Evolutionary conservation across 208 protist genomes (phyloP).

Genomic region (Tritrichomonas foetus): DNA sequence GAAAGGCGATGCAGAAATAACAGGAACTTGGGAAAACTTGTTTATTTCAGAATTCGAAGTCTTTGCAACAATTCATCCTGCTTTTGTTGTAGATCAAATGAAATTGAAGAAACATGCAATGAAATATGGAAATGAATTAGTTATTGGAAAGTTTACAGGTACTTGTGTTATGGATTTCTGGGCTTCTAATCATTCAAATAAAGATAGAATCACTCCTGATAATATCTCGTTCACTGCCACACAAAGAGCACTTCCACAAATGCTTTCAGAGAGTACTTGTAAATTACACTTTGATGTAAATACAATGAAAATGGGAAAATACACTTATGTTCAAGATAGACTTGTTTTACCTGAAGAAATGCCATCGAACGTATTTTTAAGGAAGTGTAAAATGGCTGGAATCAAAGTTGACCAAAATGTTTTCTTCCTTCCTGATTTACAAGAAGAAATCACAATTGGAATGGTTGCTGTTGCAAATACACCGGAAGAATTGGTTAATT

Average conservation of each 20-base stretch:
- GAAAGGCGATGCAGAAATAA: background rate
- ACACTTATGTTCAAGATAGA: background rate
- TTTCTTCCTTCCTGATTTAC: background rate
- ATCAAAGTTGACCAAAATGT: background rate
- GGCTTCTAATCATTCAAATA: background rate
- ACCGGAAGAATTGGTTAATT: background rate
- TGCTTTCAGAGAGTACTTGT: background rate
- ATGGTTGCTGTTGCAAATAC: background rate
- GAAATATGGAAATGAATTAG: background rate
- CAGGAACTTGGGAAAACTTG: background rate
- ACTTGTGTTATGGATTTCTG: background rate
- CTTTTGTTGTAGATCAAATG: background rate
- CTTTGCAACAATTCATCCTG: constrained; percentile 19
- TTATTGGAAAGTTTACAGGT: background rate
- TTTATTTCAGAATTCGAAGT: constrained; percentile 11
- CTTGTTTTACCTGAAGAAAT: background rate
- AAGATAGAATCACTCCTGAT: background rate
- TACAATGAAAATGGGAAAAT: background rate
- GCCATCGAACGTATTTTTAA: no score
- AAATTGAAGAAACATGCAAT: background rate
- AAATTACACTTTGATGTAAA: background rate
- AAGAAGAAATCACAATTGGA: background rate
- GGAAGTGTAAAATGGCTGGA: background rate
- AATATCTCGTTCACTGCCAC: background rate
- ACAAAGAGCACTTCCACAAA: background rate